Evolutionary conservation across 139 green algal species (phyloP), one percentile per base, ranked within the genome.

Genomic region (Coccomyxa sp.): DNA sequence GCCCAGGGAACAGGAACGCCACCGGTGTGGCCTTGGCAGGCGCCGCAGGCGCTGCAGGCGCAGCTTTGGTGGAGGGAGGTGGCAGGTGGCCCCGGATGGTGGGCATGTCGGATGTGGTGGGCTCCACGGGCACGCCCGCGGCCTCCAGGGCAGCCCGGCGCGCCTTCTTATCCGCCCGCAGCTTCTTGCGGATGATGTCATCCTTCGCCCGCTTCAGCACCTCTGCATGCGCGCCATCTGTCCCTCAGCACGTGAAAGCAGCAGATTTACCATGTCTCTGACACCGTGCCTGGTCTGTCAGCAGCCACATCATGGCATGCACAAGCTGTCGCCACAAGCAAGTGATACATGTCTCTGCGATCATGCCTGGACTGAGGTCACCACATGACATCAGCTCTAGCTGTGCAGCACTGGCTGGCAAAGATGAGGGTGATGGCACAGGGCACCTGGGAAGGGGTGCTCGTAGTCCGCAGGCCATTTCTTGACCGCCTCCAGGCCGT

Each of bases 1-100:
- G 95, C 2, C 95, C 95, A 1, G 95, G 95, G 76, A 98, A 98
- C 31, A 98, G 78, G 75, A 97, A 95, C 12, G 83, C 91, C 6
- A 94, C 70, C 29, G 87, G 86, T 2, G 71, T 81, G 36, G 50
- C 50, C 50, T 64, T 64, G 50, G 54, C 50, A 16, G 80, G 81
- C 24, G 69, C 81, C 4, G 79, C 22, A 6, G 73, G 37, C 31
- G 73, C 29, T 74, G 75, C 31, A 68, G 39, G 12, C 50, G 22
- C 22, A 31, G 50, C 1, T 64, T n/a, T 29, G 50, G 18, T 14
- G 50, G 50, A 18, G 50, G 14, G 18, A 18, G 50, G 14, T 64
- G 14, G 50, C 14, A 64, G 14, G n/a, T n/a, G n/a, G n/a, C n/a
- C n/a, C n/a, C n/a, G n/a, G n/a, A n/a, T n/a, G n/a, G n/a, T n/a